Conservation (phyloP, 257 asterid genomes). For the Solanum ossicruentum region DNA sequence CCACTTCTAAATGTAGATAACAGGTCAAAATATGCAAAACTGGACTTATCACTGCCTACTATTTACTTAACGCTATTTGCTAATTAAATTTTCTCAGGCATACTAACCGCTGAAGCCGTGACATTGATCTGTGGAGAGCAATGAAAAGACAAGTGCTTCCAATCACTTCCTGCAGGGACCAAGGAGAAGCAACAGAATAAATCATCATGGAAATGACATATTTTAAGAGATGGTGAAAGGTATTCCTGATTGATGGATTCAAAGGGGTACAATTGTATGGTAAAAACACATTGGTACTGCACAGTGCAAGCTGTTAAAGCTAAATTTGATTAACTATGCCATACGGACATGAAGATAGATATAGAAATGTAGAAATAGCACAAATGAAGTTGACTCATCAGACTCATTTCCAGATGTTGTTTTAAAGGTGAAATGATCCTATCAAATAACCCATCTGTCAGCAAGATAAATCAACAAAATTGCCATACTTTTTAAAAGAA, state of each 20-base stretch:
- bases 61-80: background rate
- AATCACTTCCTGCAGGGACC: constrained; percentile 55
- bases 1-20: background rate
- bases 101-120: constrained; percentile 63
- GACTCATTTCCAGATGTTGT: background rate
- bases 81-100: background rate
- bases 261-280: background rate
- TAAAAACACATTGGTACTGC: background rate
- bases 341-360: background rate
- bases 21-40: background rate
- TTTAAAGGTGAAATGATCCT: background rate
- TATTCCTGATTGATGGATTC: background rate
- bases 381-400: background rate
- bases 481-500: background rate
- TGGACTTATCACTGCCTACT: background rate
- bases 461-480: background rate
- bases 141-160: constrained; percentile 75
- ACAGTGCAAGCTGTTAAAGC: background rate
- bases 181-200: background rate
- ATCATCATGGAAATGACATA: background rate
- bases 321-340: background rate
- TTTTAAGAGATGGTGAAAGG: background rate
- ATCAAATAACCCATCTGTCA: background rate
- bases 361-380: background rate
- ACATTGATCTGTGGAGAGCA: constrained; percentile 89